Base-by-base conservation (phyloP, 177 flowering plant species). In the Telopea speciosissima region DNA sequence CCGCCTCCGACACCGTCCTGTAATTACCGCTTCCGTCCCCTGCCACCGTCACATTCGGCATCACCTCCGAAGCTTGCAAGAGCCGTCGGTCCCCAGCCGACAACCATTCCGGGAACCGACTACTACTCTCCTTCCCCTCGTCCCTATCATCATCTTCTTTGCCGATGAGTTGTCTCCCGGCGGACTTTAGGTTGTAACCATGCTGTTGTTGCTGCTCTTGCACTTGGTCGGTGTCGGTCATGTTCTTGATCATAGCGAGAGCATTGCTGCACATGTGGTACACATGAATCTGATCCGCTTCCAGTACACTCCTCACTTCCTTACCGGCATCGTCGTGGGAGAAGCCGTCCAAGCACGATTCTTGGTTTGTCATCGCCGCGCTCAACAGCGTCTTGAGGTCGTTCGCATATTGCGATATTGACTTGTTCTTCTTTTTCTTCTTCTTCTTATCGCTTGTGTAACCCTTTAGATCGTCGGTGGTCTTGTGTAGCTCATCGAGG, bases 301-400 rank as follows among this genome's bases (percentile, higher is more conserved):
- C 2, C 70, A 92, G 25, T 24, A 13, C 75, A 23, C 76, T 36
- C 4, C 93, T 81, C 1, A 88, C 80, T 7, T 75, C 61, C 66
- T 83, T 85, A 24, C 89, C 94, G 1, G 89, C 87, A 0, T 69
- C 65, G 11, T 81, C 87, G 80, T 89, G 84, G 0, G 97, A 90
- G 78, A 92, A 92, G 0, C 99, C 99, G 62, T 92, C 97, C 2
- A 92, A 66, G 73, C 99, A 95, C 0, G 91, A 84, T 6, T 85
- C 89, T 70, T 89, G 94, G 72, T 92, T 92, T 8, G 99, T 95
- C 62, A 95, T 92, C 23, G 96, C 96, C 33, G 93, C 76, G 59
- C 94, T 88, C 5, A 92, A 44, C 0, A 95, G 81, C 4, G 86
- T 91, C 71, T 88, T 92, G 31, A 95, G 83, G 66, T 91, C 90